A percentile compares a stretch with the other conserved stretches of the same genome.
Evolutionary conservation across 257 asterid species (phyloP).

Genomic region (Nicotiana sylvestris): DNA sequence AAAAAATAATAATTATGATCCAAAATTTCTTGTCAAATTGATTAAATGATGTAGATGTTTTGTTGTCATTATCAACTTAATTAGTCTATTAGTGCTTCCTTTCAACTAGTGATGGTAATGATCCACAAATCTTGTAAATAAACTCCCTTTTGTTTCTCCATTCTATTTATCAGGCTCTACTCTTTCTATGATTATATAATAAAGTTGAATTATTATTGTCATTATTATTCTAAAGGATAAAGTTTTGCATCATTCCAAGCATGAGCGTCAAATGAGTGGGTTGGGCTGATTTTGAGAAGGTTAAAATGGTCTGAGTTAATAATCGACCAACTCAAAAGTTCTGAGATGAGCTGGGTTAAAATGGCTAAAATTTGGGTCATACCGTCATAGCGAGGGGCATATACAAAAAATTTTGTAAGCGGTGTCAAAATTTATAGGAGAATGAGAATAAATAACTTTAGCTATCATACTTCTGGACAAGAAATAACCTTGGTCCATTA

Average conservation of each 20-base stretch:
- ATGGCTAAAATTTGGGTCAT: too few relatives aligned
- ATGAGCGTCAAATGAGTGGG: too few relatives aligned
- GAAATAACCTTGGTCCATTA: too few relatives aligned
- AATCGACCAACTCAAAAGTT: too few relatives aligned
- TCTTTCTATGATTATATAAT: neutral
- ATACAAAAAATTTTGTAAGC: too few relatives aligned
- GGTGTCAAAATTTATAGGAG: too few relatives aligned
- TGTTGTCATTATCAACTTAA: slow-evolving; percentile 22
- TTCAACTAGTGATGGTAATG: slow-evolving; percentile 9
- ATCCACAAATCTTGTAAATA: slow-evolving; percentile 15
- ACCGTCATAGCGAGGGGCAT: too few relatives aligned
- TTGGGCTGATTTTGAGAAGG: too few relatives aligned
- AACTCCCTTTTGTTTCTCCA: neutral
- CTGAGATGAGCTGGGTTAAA: too few relatives aligned
- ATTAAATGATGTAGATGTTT: slow-evolving; percentile 31
- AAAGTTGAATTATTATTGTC: neutral
- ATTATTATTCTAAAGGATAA: neutral
- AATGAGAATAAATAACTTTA: too few relatives aligned
- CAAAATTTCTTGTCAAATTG: neutral
- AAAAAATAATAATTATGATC: slow-evolving; percentile 12
- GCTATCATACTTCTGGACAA: too few relatives aligned
- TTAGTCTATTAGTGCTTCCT: slow-evolving; percentile 18
- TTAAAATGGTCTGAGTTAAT: too few relatives aligned
- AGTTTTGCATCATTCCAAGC: neutral
- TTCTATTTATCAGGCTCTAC: neutral